Conservation (phyloP, 2,329 filamentous ascomycete genomes). For the Trichoderma arundinaceum region DNA sequence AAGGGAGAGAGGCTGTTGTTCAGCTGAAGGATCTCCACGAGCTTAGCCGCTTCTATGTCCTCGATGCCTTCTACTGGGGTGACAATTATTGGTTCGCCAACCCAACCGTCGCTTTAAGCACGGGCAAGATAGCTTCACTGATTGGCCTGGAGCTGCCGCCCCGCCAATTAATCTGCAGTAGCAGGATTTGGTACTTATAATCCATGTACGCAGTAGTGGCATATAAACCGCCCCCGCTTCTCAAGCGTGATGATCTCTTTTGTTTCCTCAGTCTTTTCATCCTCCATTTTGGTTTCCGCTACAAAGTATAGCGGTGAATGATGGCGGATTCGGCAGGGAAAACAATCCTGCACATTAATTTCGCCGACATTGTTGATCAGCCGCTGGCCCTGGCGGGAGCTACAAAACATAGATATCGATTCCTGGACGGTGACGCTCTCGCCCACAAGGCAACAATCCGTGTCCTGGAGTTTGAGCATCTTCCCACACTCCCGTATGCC, state of each 20-base stretch:
- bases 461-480: constrained; percentile 13
- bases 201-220: background rate
- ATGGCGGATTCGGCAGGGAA: background rate
- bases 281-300: background rate
- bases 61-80: background rate
- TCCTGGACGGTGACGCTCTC: constrained; percentile 9
- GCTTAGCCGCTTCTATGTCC: background rate
- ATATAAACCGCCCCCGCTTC: background rate
- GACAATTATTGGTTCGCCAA: background rate
- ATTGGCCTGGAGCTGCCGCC: constrained; percentile 25
- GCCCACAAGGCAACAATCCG: constrained; percentile 2
- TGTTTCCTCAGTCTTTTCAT: accelerated
- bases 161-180: constrained; percentile 13
- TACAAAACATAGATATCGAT: constrained; percentile 11
- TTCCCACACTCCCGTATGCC: background rate
- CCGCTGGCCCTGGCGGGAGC: background rate
- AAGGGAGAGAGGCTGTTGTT: constrained; percentile 9
- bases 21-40: constrained; percentile 12
- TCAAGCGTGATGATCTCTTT: background rate
- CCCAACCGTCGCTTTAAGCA: background rate
- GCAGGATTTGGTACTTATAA: background rate
- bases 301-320: no score
- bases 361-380: constrained; percentile 8
- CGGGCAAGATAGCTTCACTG: background rate
- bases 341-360: constrained; percentile 8